phyloP scores from a whole-genome alignment of 306 rosid species.

The Casuarina cunninghamiana region DNA sequence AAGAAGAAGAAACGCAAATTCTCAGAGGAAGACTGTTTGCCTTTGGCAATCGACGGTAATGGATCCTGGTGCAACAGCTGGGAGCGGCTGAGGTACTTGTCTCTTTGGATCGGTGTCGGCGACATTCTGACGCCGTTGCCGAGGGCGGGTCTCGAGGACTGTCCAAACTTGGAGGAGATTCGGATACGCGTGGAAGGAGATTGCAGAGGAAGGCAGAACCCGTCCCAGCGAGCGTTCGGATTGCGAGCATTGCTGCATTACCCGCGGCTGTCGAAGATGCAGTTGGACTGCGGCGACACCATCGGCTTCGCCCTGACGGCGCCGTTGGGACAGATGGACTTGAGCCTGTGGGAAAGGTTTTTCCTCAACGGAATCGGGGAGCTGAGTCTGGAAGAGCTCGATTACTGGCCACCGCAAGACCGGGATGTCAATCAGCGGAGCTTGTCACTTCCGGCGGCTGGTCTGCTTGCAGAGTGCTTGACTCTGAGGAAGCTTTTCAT shows the following conservation, averaged over 20 bases:
- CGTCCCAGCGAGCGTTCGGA: constrained; percentile 52
- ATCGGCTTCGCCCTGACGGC: constrained; percentile 75
- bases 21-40: constrained; percentile 33
- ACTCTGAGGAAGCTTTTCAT: constrained; percentile 81
- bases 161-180: constrained; percentile 78
- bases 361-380: constrained; percentile 63
- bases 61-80: constrained; percentile 50
- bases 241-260: constrained; percentile 54
- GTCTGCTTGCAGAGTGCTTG: constrained; percentile 62
- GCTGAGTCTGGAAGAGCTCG: constrained; percentile 61
- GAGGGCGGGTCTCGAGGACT: constrained; percentile 65
- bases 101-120: constrained; percentile 88
- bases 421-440: constrained; percentile 81
- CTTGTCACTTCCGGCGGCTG: constrained; percentile 72
- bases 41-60: constrained; percentile 35
- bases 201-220: constrained; percentile 61
- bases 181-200: constrained; percentile 75
- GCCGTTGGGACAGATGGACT: constrained; percentile 81
- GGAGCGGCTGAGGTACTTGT: constrained; percentile 63
- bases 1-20: constrained; percentile 57
- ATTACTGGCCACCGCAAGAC: constrained; percentile 96
- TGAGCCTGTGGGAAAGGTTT: constrained; percentile 93
- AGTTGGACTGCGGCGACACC: constrained; percentile 80
- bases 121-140: constrained; percentile 67
- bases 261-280: constrained; percentile 71